Conservation (phyloP, 768 basidiomycete genomes). For the Cystofilobasidium macerans region DNA sequence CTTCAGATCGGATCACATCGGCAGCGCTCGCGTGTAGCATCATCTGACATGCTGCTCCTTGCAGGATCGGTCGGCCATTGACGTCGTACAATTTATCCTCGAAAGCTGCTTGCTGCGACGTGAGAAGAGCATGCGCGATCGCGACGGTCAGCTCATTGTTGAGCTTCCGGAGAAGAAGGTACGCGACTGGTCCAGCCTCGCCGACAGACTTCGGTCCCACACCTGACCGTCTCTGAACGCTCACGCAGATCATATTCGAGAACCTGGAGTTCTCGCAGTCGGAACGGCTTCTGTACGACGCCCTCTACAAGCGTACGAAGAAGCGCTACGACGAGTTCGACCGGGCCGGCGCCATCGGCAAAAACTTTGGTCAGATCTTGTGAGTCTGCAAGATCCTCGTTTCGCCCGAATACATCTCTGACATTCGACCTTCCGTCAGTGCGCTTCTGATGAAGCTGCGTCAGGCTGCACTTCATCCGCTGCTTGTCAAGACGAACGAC, state of each 20-base stretch:
- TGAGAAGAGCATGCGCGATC: constrained; percentile 86
- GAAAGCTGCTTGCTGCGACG: constrained; percentile 76
- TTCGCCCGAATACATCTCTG: neutral
- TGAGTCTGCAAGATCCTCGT: neutral
- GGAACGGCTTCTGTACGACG: constrained; percentile 58
- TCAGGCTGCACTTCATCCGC: constrained; percentile 83
- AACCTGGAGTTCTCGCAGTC: constrained; percentile 65
- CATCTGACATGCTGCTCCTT: neutral
- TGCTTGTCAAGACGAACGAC: constrained; percentile 54
- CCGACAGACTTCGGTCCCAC: constrained; percentile 6
- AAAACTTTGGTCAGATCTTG: constrained; percentile 44
- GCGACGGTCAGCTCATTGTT: constrained; percentile 74
- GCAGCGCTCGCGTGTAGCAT: neutral
- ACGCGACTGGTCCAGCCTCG: constrained; percentile 10
- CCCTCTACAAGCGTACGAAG: constrained; percentile 69
- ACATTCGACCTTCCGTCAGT: neutral
- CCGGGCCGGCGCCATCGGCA: constrained; percentile 63
- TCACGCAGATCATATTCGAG: constrained; percentile 53
- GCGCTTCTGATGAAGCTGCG: constrained; percentile 44
- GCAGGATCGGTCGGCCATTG: constrained; percentile 81
- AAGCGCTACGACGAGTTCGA: constrained; percentile 64
- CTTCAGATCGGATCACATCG: neutral
- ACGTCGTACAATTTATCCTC: constrained; percentile 87
- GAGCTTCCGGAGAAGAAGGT: constrained; percentile 79
- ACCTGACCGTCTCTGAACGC: neutral